Evolutionary conservation across 805 yeast species (phyloP).

Genomic region (Wickerhamiella parazyma): DNA sequence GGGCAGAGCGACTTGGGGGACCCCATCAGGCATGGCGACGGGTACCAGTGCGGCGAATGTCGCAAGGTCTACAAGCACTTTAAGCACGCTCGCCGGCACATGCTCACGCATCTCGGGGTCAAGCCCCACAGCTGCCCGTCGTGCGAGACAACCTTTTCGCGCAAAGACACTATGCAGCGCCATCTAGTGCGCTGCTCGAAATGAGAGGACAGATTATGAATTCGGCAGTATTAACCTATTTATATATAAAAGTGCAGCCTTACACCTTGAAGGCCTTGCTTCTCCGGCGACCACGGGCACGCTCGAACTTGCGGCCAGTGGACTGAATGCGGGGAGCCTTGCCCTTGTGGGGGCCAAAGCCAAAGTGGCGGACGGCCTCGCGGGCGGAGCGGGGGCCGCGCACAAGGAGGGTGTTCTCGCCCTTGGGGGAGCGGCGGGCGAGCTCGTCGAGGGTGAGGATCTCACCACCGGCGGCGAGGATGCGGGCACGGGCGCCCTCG

Average conservation of each 20-base stretch:
- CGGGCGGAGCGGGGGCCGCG: conserved; percentile 99
- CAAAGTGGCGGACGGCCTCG: conserved; percentile 99
- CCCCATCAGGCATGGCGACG: background rate
- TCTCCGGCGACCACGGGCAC: conserved; percentile 99
- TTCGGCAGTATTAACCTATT: background rate
- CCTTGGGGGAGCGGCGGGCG: conserved; percentile 98
- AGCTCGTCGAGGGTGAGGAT: conserved; percentile 98
- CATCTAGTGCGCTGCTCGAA: background rate
- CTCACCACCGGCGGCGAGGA: conserved; percentile 98
- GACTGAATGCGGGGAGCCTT: conserved; percentile 98
- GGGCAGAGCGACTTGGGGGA: background rate
- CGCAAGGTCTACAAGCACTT: background rate
- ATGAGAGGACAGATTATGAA: background rate
- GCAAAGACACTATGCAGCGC: background rate
- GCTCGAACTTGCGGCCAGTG: conserved; percentile 99
- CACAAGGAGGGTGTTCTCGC: conserved; percentile 93
- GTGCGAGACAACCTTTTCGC: background rate
- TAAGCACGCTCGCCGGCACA: background rate
- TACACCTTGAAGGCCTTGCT: conserved; percentile 99
- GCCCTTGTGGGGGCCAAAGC: conserved; percentile 99
- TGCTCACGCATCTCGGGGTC: background rate
- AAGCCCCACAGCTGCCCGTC: background rate
- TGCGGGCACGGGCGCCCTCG: conserved; percentile 96
- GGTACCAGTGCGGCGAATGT: background rate
- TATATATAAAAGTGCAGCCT: conserved; percentile 20